Evolutionary conservation across 1,139 yeast genomes (phyloP).

Genomic region (Zygoascus sp.): DNA sequence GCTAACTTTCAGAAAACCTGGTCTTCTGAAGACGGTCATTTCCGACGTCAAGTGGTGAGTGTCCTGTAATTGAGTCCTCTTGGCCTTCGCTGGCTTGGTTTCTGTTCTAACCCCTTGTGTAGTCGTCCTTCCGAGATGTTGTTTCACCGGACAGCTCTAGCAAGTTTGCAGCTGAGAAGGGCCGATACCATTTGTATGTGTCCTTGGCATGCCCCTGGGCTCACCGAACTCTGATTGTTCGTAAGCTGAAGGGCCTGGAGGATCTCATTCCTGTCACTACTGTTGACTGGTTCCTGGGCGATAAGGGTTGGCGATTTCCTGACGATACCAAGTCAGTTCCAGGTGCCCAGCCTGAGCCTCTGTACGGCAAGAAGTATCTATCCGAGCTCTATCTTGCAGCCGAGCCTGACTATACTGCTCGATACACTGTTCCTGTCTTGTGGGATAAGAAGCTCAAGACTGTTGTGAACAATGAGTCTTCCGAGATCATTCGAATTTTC

Average conservation of each 20-base stretch:
- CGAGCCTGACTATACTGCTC: conserved; percentile 67
- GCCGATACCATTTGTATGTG: conserved; percentile 83
- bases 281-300: conserved; percentile 84
- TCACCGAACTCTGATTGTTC: conserved; percentile 72
- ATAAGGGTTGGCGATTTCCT: conserved; percentile 81
- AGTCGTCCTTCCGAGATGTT: conserved; percentile 49
- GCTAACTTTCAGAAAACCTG: conserved; percentile 18
- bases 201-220: conserved; percentile 96
- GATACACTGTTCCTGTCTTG: conserved; percentile 87
- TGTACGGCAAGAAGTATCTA: conserved; percentile 57
- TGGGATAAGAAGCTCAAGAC: conserved; percentile 83
- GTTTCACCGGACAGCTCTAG: conserved; percentile 60
- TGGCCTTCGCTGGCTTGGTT: not conserved
- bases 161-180: conserved; percentile 65
- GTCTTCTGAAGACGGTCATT: conserved; percentile 32
- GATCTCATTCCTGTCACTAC: conserved; percentile 52
- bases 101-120: not conserved
- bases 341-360: conserved; percentile 62
- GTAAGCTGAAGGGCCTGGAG: conserved; percentile 74
- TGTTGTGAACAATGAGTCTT: conserved; percentile 84
- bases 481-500: conserved; percentile 82
- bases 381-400: conserved; percentile 72
- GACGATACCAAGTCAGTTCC: conserved; percentile 41
- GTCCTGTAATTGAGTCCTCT: not conserved
- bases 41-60: conserved; percentile 31